Base-by-base conservation (phyloP, 2,329 filamentous ascomycete species). In the Sclerotinia borealis region DNA sequence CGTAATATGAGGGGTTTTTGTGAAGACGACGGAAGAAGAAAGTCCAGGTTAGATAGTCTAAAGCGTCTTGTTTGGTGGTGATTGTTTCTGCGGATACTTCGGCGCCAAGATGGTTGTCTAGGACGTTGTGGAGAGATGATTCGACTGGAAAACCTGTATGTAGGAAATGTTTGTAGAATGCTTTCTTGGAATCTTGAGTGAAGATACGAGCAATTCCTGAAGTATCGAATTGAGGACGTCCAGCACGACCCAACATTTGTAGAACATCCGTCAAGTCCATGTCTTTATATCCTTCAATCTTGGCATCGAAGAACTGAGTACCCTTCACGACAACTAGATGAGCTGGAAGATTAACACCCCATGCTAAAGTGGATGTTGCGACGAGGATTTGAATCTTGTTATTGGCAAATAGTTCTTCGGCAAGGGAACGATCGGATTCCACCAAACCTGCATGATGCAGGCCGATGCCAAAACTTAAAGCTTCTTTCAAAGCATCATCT, bases 151-250 rank as follows among this genome's bases (percentile, higher is more conserved):
- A 99, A 1, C 95, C 96, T 0, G 93, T 98, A 74, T 99, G 95
- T 61, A 99, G 78, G 79, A 99, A 99, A 77, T 99, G 95, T 79
- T 99, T 99, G 79, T 99, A 99, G 76, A 99, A 99, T 65, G 96
- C 92, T 77, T 99, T 99, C 81, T 98, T 99, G 2, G 93, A 81
- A 72, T 98, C 93, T 72, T 99, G 93, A 0, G 95, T 99, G 74
- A 99, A 96, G 73, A 99, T 99, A 36, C 93, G 88, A 11, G 95
- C 96, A 63, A 99, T 96, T 68, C 96, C 95, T 0, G 93, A 96
- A 61, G 88, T 90, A 76, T 99, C 95, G 75, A 99, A 99, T 74
- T 99, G 95, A 4, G 95, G 95, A 67, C 95, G 90, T 19, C 95
- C 95, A 15, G 95, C 95, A 77, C 95, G 89, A 70, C 95, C 95